Conservation (phyloP, 2,329 filamentous ascomycete genomes). For the Metarhizium guizhouense region DNA sequence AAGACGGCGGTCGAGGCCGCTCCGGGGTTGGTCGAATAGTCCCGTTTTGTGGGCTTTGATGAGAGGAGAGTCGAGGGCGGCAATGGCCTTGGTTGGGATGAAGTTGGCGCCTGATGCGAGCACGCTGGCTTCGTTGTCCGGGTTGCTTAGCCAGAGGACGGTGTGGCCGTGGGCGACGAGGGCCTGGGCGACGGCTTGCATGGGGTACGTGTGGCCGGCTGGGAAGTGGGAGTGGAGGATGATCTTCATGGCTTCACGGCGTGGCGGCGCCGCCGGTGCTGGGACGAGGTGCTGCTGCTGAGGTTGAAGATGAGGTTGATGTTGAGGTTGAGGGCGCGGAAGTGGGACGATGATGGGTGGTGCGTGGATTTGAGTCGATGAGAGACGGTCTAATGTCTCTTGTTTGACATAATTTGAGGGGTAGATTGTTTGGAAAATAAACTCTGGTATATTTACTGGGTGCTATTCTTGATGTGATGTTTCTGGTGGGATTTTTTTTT, state of each 20-base stretch:
- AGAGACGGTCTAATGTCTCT: too few species aligned
- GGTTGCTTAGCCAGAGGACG: slow-evolving; percentile 28
- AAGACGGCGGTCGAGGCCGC: slow-evolving; percentile 18
- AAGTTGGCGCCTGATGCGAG: slow-evolving; percentile 25
- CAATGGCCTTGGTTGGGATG: slow-evolving; percentile 20
- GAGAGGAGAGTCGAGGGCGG: slow-evolving; percentile 21
- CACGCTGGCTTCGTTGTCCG: slow-evolving; percentile 24
- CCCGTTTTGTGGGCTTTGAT: slow-evolving; percentile 18
- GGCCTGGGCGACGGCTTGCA: slow-evolving; percentile 28
- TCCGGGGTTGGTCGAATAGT: slow-evolving; percentile 20
- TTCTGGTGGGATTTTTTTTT: too few species aligned
- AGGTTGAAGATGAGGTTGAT: too few species aligned
- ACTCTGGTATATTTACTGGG: too few species aligned
- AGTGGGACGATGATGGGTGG: too few species aligned
- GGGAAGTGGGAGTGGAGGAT: slow-evolving; percentile 31
- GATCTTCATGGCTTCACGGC: slow-evolving; percentile 20
- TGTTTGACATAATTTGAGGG: too few species aligned
- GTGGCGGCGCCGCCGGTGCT: too few species aligned
- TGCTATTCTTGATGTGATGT: too few species aligned
- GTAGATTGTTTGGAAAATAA: too few species aligned
- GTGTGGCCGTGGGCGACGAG: slow-evolving; percentile 27
- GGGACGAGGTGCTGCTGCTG: too few species aligned
- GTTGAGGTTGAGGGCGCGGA: too few species aligned
- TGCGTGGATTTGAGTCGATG: too few species aligned
- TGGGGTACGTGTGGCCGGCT: slow-evolving; percentile 29